Evolutionary conservation across 1,139 yeast species (phyloP).

Genomic region (Nakaseomyces kungkrabaensis): DNA sequence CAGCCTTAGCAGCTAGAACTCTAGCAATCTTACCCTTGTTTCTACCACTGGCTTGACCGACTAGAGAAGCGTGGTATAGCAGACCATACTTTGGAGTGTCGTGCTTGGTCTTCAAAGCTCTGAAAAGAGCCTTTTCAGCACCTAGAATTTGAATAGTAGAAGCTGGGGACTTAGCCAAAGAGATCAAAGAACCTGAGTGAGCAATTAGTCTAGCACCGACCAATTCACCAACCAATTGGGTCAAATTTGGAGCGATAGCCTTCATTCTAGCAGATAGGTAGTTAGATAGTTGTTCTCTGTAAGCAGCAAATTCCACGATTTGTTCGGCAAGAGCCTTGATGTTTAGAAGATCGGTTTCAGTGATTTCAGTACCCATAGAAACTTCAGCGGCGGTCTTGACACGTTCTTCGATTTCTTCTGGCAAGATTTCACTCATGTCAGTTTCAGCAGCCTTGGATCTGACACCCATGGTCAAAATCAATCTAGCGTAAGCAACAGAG

Average conservation of each 20-base stretch:
- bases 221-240: conserved; percentile 91
- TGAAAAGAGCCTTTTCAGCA: conserved; percentile 97
- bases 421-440: conserved; percentile 83
- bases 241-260: conserved; percentile 95
- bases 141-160: conserved; percentile 98
- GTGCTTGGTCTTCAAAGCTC: conserved; percentile 96
- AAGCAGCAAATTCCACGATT: conserved; percentile 87
- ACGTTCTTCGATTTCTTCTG: conserved; percentile 81
- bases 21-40: conserved; percentile 99
- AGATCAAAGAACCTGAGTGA: conserved; percentile 91
- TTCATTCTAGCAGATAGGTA: conserved; percentile 91
- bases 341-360: conserved; percentile 77
- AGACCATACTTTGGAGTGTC: conserved; percentile 98
- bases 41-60: conserved; percentile 95
- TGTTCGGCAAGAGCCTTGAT: conserved; percentile 86
- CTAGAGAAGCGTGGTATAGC: conserved; percentile 91
- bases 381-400: conserved; percentile 92
- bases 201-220: conserved; percentile 98
- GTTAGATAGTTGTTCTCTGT: conserved; percentile 85
- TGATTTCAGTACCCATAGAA: conserved; percentile 97
- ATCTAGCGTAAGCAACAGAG: conserved; percentile 89
- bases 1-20: conserved; percentile 97
- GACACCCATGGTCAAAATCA: conserved; percentile 87
- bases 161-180: conserved; percentile 96
- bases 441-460: conserved; percentile 86